Evolutionary conservation across 1,284 basidiomycete species (phyloP).

Genomic region (Microbotryomycetes sp.): DNA sequence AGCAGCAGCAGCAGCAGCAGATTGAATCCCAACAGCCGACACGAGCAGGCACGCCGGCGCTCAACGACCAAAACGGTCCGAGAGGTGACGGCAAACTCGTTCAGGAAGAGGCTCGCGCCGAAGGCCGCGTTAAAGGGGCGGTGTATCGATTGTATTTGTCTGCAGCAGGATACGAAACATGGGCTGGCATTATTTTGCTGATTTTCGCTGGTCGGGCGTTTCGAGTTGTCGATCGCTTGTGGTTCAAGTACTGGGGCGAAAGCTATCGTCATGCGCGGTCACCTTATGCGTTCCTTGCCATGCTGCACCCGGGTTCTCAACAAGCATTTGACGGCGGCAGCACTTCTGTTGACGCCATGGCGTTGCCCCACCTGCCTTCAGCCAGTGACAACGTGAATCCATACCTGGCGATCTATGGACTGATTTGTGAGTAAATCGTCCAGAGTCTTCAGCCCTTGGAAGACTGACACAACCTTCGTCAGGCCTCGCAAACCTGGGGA

Average conservation of each 20-base stretch:
- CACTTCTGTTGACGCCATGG: neutral
- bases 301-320: neutral
- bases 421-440: slow-evolving; percentile 23
- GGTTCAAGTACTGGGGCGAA: slow-evolving; percentile 25
- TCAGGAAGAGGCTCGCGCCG: slow-evolving; percentile 66
- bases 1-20: neutral
- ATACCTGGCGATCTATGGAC: slow-evolving; percentile 44
- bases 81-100: slow-evolving; percentile 40
- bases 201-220: slow-evolving; percentile 50
- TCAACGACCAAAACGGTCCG: slow-evolving; percentile 41
- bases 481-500: slow-evolving; percentile 47
- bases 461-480: slow-evolving; percentile 52
- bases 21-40: neutral
- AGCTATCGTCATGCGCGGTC: slow-evolving; percentile 30
- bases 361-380: slow-evolving; percentile 37
- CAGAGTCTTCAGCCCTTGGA: no score
- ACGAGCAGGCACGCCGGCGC: slow-evolving; percentile 56
- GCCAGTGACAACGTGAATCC: slow-evolving; percentile 42
- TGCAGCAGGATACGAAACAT: slow-evolving; percentile 49
- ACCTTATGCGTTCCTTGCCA: neutral
- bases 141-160: slow-evolving; percentile 53
- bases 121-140: slow-evolving; percentile 68
- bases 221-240: slow-evolving; percentile 52
- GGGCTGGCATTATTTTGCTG: slow-evolving; percentile 41
- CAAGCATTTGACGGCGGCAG: neutral